These are phyloP conservation scores for Purpureocillium lavendulum DNA, from an alignment of 2,329 filamentous ascomycete genomes.

Conservation along the genomic window DNA sequence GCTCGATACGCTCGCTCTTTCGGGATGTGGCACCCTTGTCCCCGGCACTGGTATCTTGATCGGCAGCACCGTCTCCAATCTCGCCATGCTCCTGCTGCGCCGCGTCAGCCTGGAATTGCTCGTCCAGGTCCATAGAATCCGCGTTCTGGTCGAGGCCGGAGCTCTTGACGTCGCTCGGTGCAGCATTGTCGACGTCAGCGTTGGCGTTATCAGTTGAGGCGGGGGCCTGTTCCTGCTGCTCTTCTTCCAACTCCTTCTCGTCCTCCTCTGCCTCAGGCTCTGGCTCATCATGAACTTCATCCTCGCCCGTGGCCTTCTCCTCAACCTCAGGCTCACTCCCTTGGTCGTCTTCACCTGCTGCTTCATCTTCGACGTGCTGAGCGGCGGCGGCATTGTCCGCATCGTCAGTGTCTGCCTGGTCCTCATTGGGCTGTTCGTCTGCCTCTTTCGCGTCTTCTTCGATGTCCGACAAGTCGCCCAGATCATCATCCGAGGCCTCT, in stretches of 20 bases:
- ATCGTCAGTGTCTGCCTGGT: conserved; percentile 26
- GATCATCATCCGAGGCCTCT: conserved; percentile 46
- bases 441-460: conserved; percentile 31
- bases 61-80: conserved; percentile 54
- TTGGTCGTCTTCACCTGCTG: conserved; percentile 45
- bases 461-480: conserved; percentile 49
- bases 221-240: conserved; percentile 31
- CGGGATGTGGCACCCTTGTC: conserved; percentile 50
- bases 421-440: conserved; percentile 27
- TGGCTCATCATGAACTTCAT: conserved; percentile 40
- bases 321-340: conserved; percentile 46
- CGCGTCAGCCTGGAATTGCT: conserved; percentile 49
- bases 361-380: conserved; percentile 28
- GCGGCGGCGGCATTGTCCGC: conserved; percentile 23
- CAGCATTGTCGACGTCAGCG: conserved; percentile 52
- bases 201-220: conserved; percentile 37
- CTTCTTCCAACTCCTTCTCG: conserved; percentile 11
- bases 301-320: conserved; percentile 32
- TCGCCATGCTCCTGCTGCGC: conserved; percentile 60
- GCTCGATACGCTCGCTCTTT: conserved; percentile 39
- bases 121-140: conserved; percentile 53
- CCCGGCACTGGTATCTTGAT: conserved; percentile 55
- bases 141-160: conserved; percentile 59
- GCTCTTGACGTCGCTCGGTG: conserved; percentile 54
- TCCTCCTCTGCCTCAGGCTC: conserved; percentile 23